Conservation (phyloP, 2,329 filamentous ascomycete species). For the Acrodontium crateriforme region DNA sequence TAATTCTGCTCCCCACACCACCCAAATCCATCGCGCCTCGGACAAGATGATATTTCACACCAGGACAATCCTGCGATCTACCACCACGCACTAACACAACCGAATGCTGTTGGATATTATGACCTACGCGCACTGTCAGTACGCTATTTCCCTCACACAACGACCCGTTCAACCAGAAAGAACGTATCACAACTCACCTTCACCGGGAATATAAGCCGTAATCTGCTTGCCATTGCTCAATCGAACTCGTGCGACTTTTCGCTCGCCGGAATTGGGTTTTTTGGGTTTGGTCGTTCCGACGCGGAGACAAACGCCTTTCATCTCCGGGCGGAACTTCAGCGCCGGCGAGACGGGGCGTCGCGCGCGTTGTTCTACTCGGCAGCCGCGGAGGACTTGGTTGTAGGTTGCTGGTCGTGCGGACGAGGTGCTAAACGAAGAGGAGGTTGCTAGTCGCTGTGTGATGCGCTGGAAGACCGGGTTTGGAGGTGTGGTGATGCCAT, state of each 20-base stretch:
- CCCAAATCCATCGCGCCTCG: conserved; percentile 86
- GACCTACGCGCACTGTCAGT: conserved; percentile 38
- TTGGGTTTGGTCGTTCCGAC: conserved; percentile 91
- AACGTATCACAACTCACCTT: conserved; percentile 41
- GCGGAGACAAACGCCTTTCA: too few species aligned
- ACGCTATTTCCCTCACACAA: background rate
- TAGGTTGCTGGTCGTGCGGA: conserved; percentile 30
- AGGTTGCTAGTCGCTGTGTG: too few species aligned
- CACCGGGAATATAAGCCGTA: conserved; percentile 89
- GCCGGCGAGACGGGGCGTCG: conserved; percentile 83
- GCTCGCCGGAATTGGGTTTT: conserved; percentile 96
- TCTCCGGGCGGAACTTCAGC: conserved; percentile 57
- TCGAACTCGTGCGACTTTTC: conserved; percentile 86
- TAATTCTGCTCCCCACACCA: conserved; percentile 73
- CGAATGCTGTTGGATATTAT: conserved; percentile 98
- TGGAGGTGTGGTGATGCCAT: too few species aligned
- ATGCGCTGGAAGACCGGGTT: too few species aligned
- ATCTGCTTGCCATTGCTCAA: conserved; percentile 76
- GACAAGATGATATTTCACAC: conserved; percentile 91
- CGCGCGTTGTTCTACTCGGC: conserved; percentile 62
- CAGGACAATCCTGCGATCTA: conserved; percentile 89
- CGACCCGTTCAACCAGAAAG: conserved; percentile 1
- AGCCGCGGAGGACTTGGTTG: conserved; percentile 47
- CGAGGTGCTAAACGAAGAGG: conserved; percentile 30
- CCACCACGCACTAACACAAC: conserved; percentile 93